Evolutionary conservation across 1,139 yeast genomes (phyloP).

Genomic region (Candida sojae): DNA sequence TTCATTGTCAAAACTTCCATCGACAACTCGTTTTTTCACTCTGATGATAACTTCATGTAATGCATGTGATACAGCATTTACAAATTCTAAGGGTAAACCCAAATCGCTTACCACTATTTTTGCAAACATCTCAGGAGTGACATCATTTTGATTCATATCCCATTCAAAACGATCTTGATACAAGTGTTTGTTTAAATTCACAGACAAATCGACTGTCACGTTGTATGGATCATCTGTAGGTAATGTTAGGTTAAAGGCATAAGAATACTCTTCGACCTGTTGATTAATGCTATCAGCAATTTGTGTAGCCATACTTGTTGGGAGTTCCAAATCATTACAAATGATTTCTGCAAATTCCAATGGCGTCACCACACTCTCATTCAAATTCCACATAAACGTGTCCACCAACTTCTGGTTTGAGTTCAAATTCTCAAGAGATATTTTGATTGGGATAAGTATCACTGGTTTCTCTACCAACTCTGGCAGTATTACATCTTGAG

Average conservation of each 20-base stretch:
- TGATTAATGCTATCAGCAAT: constrained; percentile 72
- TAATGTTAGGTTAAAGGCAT: constrained; percentile 59
- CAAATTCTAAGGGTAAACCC: constrained; percentile 82
- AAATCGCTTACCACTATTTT: constrained; percentile 78
- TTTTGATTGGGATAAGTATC: constrained; percentile 73
- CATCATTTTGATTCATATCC: constrained; percentile 68
- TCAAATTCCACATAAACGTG: constrained; percentile 86
- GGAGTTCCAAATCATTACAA: constrained; percentile 82
- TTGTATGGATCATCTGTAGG: constrained; percentile 69
- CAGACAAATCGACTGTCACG: constrained; percentile 78
- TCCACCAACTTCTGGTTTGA: constrained; percentile 67
- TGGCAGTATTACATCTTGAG: constrained; percentile 25
- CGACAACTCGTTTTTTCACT: constrained; percentile 82
- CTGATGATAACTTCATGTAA: constrained; percentile 77
- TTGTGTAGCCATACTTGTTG: constrained; percentile 60
- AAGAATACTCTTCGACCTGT: constrained; percentile 72
- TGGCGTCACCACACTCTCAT: constrained; percentile 78
- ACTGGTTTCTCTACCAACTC: constrained; percentile 34
- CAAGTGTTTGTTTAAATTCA: constrained; percentile 78
- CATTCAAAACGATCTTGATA: constrained; percentile 95
- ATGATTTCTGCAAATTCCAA: constrained; percentile 79
- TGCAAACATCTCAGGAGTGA: constrained; percentile 87
- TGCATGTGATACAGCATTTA: constrained; percentile 88
- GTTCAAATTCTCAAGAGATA: constrained; percentile 70
- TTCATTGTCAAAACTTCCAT: constrained; percentile 61